These are phyloP conservation scores for Colletotrichum sp. DNA, from an alignment of 2,329 filamentous ascomycete genomes.

Conservation along the genomic window DNA sequence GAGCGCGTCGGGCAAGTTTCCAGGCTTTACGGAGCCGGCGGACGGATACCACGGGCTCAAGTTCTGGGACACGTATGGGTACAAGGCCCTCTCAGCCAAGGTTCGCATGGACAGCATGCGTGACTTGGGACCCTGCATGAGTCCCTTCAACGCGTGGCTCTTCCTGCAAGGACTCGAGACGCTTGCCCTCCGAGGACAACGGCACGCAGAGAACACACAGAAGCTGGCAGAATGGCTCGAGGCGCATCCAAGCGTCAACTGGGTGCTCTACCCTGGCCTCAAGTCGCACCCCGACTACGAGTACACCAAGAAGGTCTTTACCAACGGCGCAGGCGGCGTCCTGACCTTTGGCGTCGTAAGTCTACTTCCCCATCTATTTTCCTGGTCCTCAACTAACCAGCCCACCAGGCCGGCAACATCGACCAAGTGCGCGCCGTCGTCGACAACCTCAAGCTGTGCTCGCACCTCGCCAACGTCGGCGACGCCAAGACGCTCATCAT, in stretches of 20 bases:
- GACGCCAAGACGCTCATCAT: conserved; percentile 77
- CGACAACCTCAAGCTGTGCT: conserved; percentile 75
- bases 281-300: conserved; percentile 68
- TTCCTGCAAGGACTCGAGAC: conserved; percentile 74
- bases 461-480: conserved; percentile 76
- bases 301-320: conserved; percentile 71
- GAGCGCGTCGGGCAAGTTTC: conserved; percentile 72
- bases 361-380: not conserved
- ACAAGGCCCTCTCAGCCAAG: conserved; percentile 69
- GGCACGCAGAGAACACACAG: conserved; percentile 70
- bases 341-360: conserved; percentile 68
- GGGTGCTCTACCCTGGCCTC: conserved; percentile 76
- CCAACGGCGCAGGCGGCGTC: conserved; percentile 73
- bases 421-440: conserved; percentile 56
- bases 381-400: conserved; percentile 39
- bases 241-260: conserved; percentile 69
- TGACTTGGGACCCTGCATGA: conserved; percentile 70
- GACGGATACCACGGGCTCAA: conserved; percentile 74
- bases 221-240: conserved; percentile 72
- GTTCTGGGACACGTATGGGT: conserved; percentile 74
- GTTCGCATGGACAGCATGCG: conserved; percentile 73
- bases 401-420: conserved; percentile 31
- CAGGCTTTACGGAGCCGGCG: conserved; percentile 72
- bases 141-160: conserved; percentile 76
- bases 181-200: conserved; percentile 67